Percentiles rank a stretch among this genome's conserved stretches.
These are phyloP conservation scores for Penicillium polonicum DNA, from an alignment of 2,329 filamentous ascomycete species.

Conservation along the genomic window DNA sequence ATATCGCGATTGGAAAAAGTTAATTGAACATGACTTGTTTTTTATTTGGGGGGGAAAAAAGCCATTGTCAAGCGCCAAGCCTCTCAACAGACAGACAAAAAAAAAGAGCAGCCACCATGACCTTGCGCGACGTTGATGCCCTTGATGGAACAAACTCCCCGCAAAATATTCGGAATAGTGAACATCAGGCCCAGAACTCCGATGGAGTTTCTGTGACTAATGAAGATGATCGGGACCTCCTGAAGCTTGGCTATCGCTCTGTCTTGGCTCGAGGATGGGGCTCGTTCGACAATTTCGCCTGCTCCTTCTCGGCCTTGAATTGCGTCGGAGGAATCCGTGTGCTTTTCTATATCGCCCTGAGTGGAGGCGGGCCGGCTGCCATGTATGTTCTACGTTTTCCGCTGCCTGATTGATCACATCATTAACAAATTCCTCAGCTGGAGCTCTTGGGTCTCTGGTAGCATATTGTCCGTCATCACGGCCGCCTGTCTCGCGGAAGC, in stretches of 20 bases:
- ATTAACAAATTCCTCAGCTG: slow-evolving; percentile 6
- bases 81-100: neutral
- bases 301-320: slow-evolving; percentile 30
- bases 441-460: slow-evolving; percentile 27
- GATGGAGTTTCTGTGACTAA: slow-evolving; percentile 16
- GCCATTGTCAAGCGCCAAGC: neutral
- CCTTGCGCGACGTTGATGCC: slow-evolving; percentile 1
- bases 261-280: slow-evolving; percentile 29
- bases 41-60: neutral
- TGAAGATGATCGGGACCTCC: slow-evolving; percentile 28
- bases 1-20: slow-evolving; percentile 12
- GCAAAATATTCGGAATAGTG: slow-evolving; percentile 4
- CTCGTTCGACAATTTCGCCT: slow-evolving; percentile 30
- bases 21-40: neutral
- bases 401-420: neutral
- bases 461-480: slow-evolving; percentile 27
- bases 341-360: slow-evolving; percentile 30
- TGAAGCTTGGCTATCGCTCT: slow-evolving; percentile 27
- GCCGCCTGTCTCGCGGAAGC: slow-evolving; percentile 33
- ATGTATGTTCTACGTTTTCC: slow-evolving; percentile 15
- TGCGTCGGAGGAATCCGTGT: slow-evolving; percentile 31
- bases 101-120: slow-evolving; percentile 3
- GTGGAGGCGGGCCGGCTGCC: slow-evolving; percentile 26
- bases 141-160: slow-evolving; percentile 9
- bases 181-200: slow-evolving; percentile 2